phyloP scores from a whole-genome alignment of 495 filamentous ascomycete species.

The Penicillium cosmopolitanum region DNA sequence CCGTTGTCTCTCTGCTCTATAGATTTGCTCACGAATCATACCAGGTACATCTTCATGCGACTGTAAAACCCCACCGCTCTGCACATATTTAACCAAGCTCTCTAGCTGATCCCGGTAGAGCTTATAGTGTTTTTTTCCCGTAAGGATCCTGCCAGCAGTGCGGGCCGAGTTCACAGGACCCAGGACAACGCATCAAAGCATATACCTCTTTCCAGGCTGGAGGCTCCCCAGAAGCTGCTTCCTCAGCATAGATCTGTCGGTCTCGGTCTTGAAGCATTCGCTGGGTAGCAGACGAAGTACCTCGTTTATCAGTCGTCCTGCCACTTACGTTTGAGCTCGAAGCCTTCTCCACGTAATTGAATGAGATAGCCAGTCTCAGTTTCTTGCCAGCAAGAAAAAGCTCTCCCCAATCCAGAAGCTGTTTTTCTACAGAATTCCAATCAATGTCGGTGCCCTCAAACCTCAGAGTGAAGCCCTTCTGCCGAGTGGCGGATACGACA shows the following conservation, averaged over 20 bases:
- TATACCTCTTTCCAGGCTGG: too few species aligned
- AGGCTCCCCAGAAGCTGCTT: conserved; percentile 26
- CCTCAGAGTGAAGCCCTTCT: conserved; percentile 14
- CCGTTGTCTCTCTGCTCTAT: too few species aligned
- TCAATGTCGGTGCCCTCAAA: conserved; percentile 17
- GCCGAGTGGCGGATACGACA: conserved; percentile 11
- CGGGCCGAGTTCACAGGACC: too few species aligned
- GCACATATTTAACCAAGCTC: too few species aligned
- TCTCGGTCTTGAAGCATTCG: conserved; percentile 27
- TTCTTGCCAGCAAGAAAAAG: conserved; percentile 18
- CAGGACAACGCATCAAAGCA: too few species aligned
- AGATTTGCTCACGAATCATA: too few species aligned
- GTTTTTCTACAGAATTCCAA: conserved; percentile 22
- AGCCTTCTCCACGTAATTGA: conserved; percentile 20
- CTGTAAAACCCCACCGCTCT: too few species aligned
- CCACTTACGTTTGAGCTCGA: conserved; percentile 3
- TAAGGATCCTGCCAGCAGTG: too few species aligned
- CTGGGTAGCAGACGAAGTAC: conserved; percentile 20
- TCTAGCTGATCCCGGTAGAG: too few species aligned
- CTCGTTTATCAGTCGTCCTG: conserved; percentile 27
- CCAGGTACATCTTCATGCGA: too few species aligned
- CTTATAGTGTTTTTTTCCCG: too few species aligned
- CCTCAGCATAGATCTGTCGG: conserved; percentile 27
- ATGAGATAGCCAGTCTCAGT: conserved; percentile 18
- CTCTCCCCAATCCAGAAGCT: conserved; percentile 19